A percentile compares a stretch with the other conserved stretches of the same genome.
These are phyloP conservation scores for Phytophthora constricta DNA, from an alignment of 352 stramenopile species.

Conservation along the genomic window DNA sequence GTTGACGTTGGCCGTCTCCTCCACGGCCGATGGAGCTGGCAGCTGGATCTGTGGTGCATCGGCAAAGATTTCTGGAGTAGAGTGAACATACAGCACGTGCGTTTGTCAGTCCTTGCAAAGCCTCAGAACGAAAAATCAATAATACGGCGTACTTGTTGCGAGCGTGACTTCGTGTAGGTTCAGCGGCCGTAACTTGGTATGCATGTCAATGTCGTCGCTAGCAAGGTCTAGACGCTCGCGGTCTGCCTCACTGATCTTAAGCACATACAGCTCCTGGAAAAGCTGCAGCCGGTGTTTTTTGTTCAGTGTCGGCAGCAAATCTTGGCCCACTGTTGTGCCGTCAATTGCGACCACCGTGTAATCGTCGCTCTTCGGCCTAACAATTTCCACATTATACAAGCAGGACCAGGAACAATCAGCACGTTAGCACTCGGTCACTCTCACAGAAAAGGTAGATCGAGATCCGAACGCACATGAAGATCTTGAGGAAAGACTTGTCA, in stretches of 20 bases:
- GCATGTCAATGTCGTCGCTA: constrained; percentile 88
- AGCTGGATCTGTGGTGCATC: constrained; percentile 81
- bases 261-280: constrained; percentile 88
- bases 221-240: constrained; percentile 80
- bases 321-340: constrained; percentile 75
- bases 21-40: constrained; percentile 66
- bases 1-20: constrained; percentile 72
- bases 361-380: constrained; percentile 90
- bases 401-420: not conserved
- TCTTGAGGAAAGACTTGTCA: constrained; percentile 89
- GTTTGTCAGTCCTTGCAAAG: constrained; percentile 6
- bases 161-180: constrained; percentile 90
- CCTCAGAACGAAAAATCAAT: not conserved
- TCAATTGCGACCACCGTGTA: constrained; percentile 90
- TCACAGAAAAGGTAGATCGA: not conserved
- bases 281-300: constrained; percentile 88
- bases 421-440: not conserved
- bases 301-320: constrained; percentile 85
- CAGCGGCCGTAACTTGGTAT: constrained; percentile 83
- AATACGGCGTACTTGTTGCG: constrained; percentile 70
- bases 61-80: constrained; percentile 78
- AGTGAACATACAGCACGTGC: constrained; percentile 1
- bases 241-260: constrained; percentile 90
- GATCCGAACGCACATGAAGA: constrained; percentile 73
- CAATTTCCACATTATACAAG: no score